These are phyloP conservation scores for Bullera alba DNA, from an alignment of 768 basidiomycete species.

Conservation along the genomic window DNA sequence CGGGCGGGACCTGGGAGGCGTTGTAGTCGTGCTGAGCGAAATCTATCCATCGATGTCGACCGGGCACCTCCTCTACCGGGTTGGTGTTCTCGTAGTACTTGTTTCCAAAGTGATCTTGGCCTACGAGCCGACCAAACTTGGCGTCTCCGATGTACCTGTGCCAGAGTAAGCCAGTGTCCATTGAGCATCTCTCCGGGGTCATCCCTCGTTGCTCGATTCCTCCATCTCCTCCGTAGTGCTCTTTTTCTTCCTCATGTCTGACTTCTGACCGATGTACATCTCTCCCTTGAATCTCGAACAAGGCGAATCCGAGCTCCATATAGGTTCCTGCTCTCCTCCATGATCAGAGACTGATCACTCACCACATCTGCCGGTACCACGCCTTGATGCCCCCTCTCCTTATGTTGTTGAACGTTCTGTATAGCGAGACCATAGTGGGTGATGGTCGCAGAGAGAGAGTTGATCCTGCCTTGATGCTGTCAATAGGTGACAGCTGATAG, in stretches of 20 bases:
- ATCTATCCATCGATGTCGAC: conserved; percentile 96
- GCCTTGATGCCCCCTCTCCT: conserved; percentile 68
- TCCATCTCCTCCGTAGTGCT: not conserved
- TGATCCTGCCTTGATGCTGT: no score
- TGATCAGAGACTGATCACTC: conserved; percentile 15
- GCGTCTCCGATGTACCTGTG: conserved; percentile 87
- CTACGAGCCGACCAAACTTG: conserved; percentile 64
- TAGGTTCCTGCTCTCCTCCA: no score
- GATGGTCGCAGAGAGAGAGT: conserved; percentile 15
- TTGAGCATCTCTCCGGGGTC: not conserved
- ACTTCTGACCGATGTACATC: not conserved
- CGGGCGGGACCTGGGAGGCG: conserved; percentile 86
- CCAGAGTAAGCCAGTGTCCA: not conserved
- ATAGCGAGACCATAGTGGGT: conserved; percentile 73
- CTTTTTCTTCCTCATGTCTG: not conserved
- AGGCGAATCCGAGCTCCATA: not conserved
- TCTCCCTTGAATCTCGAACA: not conserved
- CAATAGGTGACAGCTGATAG: no score
- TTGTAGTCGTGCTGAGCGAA: conserved; percentile 82
- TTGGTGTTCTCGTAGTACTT: conserved; percentile 88
- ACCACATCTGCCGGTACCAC: conserved; percentile 70
- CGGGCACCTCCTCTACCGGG: conserved; percentile 77
- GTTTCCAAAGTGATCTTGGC: conserved; percentile 64
- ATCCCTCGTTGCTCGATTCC: not conserved
- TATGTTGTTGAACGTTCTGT: conserved; percentile 68